phyloP scores from a whole-genome alignment of 306 rosid species.

The Heteromeles arbutifolia region DNA sequence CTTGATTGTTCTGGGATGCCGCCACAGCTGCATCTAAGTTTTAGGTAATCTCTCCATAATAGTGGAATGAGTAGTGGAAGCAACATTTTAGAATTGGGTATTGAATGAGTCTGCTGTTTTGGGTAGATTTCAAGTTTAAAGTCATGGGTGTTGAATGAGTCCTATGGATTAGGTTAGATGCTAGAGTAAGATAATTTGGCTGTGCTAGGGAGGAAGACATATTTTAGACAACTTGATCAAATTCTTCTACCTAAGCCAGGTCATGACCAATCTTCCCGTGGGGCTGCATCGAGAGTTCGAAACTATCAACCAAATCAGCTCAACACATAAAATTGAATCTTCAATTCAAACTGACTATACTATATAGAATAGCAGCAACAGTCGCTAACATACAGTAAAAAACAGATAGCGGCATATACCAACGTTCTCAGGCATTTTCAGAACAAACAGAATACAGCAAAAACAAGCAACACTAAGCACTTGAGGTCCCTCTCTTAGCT shows the following conservation, averaged over 20 bases:
- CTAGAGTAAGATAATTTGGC: neutral
- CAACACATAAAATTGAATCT: neutral
- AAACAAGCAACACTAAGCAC: neutral
- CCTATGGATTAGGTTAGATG: neutral
- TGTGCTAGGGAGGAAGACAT: neutral
- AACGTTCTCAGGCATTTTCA: neutral
- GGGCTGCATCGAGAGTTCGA: neutral
- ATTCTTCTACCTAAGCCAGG: neutral
- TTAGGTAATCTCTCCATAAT: neutral
- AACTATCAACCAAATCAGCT: neutral
- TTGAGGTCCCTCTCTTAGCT: neutral
- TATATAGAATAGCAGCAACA: neutral
- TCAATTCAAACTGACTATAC: neutral
- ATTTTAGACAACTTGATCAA: neutral
- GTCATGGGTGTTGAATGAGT: neutral
- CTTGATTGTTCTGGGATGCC: neutral
- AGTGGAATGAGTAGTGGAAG: neutral
- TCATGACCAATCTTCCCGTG: neutral
- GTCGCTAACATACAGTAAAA: neutral
- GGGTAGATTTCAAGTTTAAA: neutral
- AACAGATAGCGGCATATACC: neutral
- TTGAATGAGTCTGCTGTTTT: neutral
- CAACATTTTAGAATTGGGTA: neutral
- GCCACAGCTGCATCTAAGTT: neutral
- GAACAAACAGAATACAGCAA: neutral